Evolutionary conservation across 805 yeast genomes (phyloP).

Genomic region (Sporopachydermia quercuum): DNA sequence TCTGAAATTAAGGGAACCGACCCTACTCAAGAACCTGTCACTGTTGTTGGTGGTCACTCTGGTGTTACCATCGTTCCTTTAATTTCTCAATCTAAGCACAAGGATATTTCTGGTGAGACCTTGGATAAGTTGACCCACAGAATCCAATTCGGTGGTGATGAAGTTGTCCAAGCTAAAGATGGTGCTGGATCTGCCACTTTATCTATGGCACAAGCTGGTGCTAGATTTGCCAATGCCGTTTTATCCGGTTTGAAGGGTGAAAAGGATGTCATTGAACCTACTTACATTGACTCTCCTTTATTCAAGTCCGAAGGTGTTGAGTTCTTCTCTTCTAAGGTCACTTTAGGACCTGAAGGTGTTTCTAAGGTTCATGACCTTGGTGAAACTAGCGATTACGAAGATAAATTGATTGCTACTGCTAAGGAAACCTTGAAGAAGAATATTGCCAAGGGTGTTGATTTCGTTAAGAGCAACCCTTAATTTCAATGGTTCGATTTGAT

Average conservation of each 20-base stretch:
- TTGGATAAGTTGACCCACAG: conserved; percentile 58
- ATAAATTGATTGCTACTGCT: conserved; percentile 66
- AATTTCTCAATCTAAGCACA: conserved; percentile 30
- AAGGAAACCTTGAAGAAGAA: conserved; percentile 82
- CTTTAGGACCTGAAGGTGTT: conserved; percentile 63
- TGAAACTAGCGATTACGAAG: conserved; percentile 60
- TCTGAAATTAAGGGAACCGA: conserved; percentile 34
- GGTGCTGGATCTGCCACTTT: conserved; percentile 93
- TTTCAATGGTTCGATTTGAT: neutral
- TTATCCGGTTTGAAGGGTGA: conserved; percentile 27
- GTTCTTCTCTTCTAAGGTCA: conserved; percentile 61
- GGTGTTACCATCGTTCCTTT: conserved; percentile 91
- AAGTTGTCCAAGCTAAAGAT: conserved; percentile 87
- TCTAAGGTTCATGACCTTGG: conserved; percentile 55
- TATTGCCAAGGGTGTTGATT: conserved; percentile 87
- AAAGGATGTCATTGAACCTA: conserved; percentile 33
- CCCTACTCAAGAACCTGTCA: conserved; percentile 38
- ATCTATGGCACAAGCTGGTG: conserved; percentile 93
- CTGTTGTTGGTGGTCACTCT: conserved; percentile 90
- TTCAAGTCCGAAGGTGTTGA: conserved; percentile 65
- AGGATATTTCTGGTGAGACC: conserved; percentile 20
- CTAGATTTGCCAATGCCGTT: conserved; percentile 54
- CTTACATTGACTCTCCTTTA: conserved; percentile 54
- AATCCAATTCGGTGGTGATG: conserved; percentile 95
- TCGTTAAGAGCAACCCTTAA: conserved; percentile 37